A percentile compares a stretch with the other conserved stretches of the same genome.
Evolutionary conservation across 805 yeast genomes (phyloP).

Genomic region (Zygosaccharomyces siamensis): DNA sequence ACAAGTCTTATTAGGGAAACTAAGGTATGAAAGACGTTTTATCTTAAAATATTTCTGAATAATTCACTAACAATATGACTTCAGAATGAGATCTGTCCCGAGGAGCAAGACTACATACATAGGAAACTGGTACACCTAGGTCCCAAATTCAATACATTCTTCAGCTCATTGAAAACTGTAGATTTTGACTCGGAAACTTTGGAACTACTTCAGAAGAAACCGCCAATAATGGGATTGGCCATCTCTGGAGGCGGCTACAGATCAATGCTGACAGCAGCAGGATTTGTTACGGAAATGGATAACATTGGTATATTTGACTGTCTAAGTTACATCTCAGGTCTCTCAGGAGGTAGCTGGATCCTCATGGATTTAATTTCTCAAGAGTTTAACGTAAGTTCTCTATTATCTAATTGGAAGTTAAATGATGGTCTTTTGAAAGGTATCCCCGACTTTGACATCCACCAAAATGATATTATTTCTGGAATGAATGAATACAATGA

Average conservation of each 20-base stretch:
- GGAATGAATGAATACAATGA: constrained; percentile 10
- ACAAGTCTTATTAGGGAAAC: constrained; percentile 20
- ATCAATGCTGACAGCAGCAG: constrained; percentile 36
- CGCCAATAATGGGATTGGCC: constrained; percentile 37
- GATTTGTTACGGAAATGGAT: constrained; percentile 29
- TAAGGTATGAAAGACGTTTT: constrained; percentile 11
- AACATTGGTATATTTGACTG: constrained; percentile 47
- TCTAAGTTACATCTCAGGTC: constrained; percentile 54
- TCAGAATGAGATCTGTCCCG: constrained; percentile 16
- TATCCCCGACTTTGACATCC: constrained; percentile 47
- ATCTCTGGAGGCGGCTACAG: constrained; percentile 37
- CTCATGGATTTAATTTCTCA: constrained; percentile 45
- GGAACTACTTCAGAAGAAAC: constrained; percentile 15
- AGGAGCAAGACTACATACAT: constrained; percentile 16
- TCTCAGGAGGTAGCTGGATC: constrained; percentile 73
- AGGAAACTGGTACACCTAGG: constrained; percentile 34
- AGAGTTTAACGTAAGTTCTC: constrained; percentile 36
- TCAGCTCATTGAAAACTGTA: constrained; percentile 35
- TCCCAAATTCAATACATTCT: constrained; percentile 28
- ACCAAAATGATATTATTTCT: constrained; percentile 24
- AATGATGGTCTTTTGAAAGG: constrained; percentile 51
- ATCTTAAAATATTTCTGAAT: not conserved
- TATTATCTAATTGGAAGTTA: constrained; percentile 39
- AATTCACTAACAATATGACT: too few species aligned
- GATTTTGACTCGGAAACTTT: constrained; percentile 32